Base-by-base conservation (phyloP, 805 yeast species). In the Teunomyces barrocoloradensis region DNA sequence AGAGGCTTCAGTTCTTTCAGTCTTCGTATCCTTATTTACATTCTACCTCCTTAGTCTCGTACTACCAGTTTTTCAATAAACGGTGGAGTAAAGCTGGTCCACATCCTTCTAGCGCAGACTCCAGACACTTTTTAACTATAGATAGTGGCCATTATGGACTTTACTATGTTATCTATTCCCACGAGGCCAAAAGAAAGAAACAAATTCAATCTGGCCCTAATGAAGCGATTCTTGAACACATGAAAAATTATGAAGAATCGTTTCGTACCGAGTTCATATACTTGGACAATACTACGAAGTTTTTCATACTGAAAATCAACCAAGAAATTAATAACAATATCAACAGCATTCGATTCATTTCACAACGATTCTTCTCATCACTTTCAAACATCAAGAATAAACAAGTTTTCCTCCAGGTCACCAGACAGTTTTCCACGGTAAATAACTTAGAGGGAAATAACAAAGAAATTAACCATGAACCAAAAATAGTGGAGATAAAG, bases 81-180 rank as follows among this genome's bases (percentile, higher is more conserved):
- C 46, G 46, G 18, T 61, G 65, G 65, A 42, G 37, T 32, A 53
- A 49, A 46, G 63, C 55, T 17, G 65, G 58, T 2, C 66, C 66
- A 0, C 62, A 60, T 37, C 63, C 65, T 6, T 59, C 65, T 3
- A 55, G 34, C 32, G 30, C 46, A 20, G 41, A 44, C 27, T 10
- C 42, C 21, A 50, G 48, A n/a, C 50, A 54, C 18, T 53, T 53
- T 42, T 57, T 70, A 44, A 54, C 62, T 12, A 67, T 71, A 13
- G 64, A 60, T 44, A 49, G 53, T 18, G 78, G 78, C n/a, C 78
- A 73, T 47, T 73, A 71, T 51, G 78, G 77, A 1, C 55, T 73
- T 17, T 73, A 73, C 51, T 73, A 63, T 47, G 61, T 74, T 5
- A 64, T 73, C 42, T 69, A 65, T 55, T 67, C 65, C 50, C 67